Evolutionary conservation across 306 rosid species (phyloP), one percentile per base, ranked within the genome.

Genomic region (Pyrus pyrifolia): DNA sequence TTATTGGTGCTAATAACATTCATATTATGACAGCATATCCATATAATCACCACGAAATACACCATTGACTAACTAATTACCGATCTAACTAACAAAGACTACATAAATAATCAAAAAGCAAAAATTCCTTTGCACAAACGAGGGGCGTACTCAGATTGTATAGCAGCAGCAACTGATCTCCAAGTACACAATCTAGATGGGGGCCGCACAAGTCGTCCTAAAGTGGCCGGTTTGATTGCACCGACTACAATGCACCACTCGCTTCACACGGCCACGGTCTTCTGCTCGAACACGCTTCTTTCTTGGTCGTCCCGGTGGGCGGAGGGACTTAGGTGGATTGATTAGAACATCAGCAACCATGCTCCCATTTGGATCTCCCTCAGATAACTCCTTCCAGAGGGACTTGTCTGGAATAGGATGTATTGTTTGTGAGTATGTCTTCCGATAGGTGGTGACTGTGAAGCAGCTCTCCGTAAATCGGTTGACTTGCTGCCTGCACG

Each of bases 181-280:
- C 44, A 44, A 23, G 13, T 12, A 19, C 71, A 52, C 67, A 57
- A 72, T 62, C 79, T 77, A 91, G 58, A 89, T 91, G 75, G 97
- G 97, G 23, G 97, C 89, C 21, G 96, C 96, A 76, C 97, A 92
- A n/a, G 97, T 92, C 8, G 96, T 90, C 86, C 97, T 90, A 76
- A 92, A 92, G 82, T 92, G 97, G 30, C 97, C 97, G 11, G 93
- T 90, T 75, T 90, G 97, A 81, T 92, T 92, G 88, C 97, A 92
- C 31, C 96, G 96, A 76, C 97, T 92, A 75, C 97, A 92, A 75
- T 90, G 97, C 87, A 92, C 97, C 33, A 90, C 91, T n/a, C 97
- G 83, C 81, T 90, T 92, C 62, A 85, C 90, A 10, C 96, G 96
- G 29, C 93, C 96, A 5, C 97, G 93, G 53, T 92, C 97, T 81